These are phyloP conservation scores for Phoma sp. DNA, from an alignment of 2,329 filamentous ascomycete genomes.

Conservation along the genomic window DNA sequence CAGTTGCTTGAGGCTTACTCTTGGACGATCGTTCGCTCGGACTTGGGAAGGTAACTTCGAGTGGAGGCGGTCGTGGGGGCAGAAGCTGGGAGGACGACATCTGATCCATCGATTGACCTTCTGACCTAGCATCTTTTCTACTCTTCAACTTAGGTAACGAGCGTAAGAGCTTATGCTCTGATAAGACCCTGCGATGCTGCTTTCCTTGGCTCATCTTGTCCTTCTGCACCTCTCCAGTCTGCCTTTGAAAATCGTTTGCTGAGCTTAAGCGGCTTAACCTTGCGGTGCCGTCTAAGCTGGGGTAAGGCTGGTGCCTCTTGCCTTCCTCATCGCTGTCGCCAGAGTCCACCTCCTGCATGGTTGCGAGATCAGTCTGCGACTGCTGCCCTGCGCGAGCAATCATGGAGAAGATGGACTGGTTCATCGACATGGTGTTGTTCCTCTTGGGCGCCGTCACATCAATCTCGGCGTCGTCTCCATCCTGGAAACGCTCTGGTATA, in stretches of 20 bases:
- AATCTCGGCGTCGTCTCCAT: conserved; percentile 66
- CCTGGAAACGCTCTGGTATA: conserved; percentile 65
- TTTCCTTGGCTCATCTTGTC: conserved; percentile 37
- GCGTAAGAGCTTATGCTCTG: conserved; percentile 70
- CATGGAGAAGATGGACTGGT: conserved; percentile 92
- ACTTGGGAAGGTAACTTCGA: conserved; percentile 17
- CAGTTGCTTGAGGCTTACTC: conserved; percentile 31
- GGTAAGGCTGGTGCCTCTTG: conserved; percentile 32
- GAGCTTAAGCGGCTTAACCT: conserved; percentile 47
- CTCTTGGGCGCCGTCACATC: conserved; percentile 65
- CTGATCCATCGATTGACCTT: conserved; percentile 57
- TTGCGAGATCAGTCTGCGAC: conserved; percentile 80
- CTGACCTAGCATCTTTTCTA: conserved; percentile 39
- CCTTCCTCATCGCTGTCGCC: conserved; percentile 74
- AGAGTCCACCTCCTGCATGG: conserved; percentile 75
- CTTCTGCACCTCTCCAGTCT: conserved; percentile 23
- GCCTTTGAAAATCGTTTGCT: conserved; percentile 38
- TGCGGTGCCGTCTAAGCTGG: conserved; percentile 44
- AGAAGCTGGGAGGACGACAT: conserved; percentile 53
- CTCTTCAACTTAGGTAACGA: conserved; percentile 67
- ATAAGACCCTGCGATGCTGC: conserved; percentile 65
- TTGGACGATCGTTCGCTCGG: conserved; percentile 20
- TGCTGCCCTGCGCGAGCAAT: conserved; percentile 87
- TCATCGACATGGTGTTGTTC: conserved; percentile 71
- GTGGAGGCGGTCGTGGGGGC: conserved; percentile 36